Evolutionary conservation across 768 basidiomycete species (phyloP), one percentile per base, ranked within the genome.

Genomic region (Lyophyllum semitale): DNA sequence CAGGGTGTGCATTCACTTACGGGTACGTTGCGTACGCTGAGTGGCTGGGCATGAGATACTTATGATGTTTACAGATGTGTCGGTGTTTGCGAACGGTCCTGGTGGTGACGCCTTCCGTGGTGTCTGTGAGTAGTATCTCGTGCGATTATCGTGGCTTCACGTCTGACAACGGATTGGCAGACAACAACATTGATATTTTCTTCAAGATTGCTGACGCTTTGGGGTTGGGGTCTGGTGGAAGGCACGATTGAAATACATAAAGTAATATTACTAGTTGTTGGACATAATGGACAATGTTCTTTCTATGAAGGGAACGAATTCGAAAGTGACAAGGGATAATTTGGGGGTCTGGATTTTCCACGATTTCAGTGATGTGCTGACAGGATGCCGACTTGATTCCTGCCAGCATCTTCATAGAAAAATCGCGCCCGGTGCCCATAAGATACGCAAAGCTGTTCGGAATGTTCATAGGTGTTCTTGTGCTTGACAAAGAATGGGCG

Each of bases 1-100:
- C 74, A 78, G 58, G 77, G 76, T 22, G 76, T 77, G 0, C 76
- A 77, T 58, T 78, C 75, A 5, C 62, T 78, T 11, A 68, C 68
- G 52, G 72, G 72, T 73, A 38, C 26, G 62, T 63, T 25, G 1
- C 18, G 33, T 49, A 12, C 17, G 13, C 11, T 33, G 38, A n/a
- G 22, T 29, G 15, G 15, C 48, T 13, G 26, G 44, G 44, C 25
- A 20, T 23, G 3, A 17, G n/a, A 30, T 54, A 20, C 27, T 60
- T 25, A 32, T 43, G 41, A 22, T 12, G n/a, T 41, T 43, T 43
- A 46, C 56, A 70, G 76, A 77, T 54, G 76, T 77, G 3, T 75
- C 77, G 45, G 74, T 78, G 29, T 78, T 76, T 58, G 74, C 76
- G 2, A 77, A 68, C 54, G 76, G 76, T 6, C 76, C 76, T 52